Base-by-base conservation (phyloP, 1,284 basidiomycete species). In the Fomitopsis betulina region DNA sequence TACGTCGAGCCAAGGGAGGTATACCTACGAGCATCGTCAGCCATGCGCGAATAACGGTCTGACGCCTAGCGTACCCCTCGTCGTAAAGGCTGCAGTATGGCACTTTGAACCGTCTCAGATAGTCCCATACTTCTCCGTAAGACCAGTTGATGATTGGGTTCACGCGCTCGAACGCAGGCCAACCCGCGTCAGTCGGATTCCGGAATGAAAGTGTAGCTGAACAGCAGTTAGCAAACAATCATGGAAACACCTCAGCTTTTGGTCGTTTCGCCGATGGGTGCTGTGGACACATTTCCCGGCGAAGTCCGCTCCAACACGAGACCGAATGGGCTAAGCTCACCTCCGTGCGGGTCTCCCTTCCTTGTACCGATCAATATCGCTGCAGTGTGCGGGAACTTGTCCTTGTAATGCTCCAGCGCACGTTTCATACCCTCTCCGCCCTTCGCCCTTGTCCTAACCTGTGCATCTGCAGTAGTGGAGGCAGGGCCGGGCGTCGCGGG, bases 101-200 rank as follows among this genome's bases (percentile, higher is more conserved):
- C 12, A 98, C 84, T 1, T 85, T 71, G 9, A 96, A 77, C 58
- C 79, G 78, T 7, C 87, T 79, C 38, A 99, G 75, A 75, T 96
- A 99, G 1, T 77, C 75, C 97, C 97, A 99, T 1, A 99, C 85
- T 61, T 97, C 86, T 2, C 75, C 70, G 73, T 99, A 99, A 0
- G 84, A 79, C 96, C 96, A 99, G 70, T 98, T 89, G 53, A 99
- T 90, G 65, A 99, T 93, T 0, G 97, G 96, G 70, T 99, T 96
- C 30, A 99, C 86, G 21, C 96, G 86, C 68, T 96, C 89, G 60
- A 96, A 93, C 3, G 75, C 70, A 5, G 96, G 96, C 96, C 96
- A 99, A 55, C 82, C 89, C 0, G 82, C 74, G 72, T 98, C 95
- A 6, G 94, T 96, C 64, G 84, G 87, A 63, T 89, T 89, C 51